phyloP scores from a whole-genome alignment of 768 basidiomycete species.

The Amyloporia xantha region DNA sequence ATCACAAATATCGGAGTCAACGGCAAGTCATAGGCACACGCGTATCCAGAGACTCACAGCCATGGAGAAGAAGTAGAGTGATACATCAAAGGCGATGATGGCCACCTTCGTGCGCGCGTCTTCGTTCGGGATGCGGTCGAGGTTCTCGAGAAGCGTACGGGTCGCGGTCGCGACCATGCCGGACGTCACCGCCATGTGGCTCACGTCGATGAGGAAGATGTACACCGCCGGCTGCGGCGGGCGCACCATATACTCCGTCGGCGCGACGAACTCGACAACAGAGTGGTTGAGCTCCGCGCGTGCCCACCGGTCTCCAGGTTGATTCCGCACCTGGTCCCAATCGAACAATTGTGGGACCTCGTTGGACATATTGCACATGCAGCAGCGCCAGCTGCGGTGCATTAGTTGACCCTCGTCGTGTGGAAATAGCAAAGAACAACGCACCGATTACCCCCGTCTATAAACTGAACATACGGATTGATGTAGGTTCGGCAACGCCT shows the following conservation, averaged over 20 bases:
- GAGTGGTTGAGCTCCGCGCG: conserved; percentile 90
- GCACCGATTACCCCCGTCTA: conserved; percentile 91
- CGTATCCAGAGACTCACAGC: conserved; percentile 40
- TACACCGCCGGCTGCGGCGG: conserved; percentile 97
- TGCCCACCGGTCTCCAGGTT: conserved; percentile 92
- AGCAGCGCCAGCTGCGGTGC: conserved; percentile 82
- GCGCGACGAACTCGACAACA: conserved; percentile 95
- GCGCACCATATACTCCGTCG: conserved; percentile 99
- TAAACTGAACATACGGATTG: conserved; percentile 95
- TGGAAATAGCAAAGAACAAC: conserved; percentile 16
- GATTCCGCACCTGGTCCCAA: conserved; percentile 92
- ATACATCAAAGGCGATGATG: conserved; percentile 86
- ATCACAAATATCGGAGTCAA: neutral
- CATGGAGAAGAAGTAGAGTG: conserved; percentile 95
- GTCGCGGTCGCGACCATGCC: conserved; percentile 99
- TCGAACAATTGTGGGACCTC: conserved; percentile 98
- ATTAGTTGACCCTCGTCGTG: neutral
- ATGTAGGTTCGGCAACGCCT: conserved; percentile 95
- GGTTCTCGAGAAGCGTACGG: conserved; percentile 89
- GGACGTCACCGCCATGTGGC: conserved; percentile 85
- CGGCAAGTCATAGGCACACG: neutral
- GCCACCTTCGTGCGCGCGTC: conserved; percentile 90
- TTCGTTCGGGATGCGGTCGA: conserved; percentile 93
- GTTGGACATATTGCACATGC: conserved; percentile 97
- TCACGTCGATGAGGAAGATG: conserved; percentile 95